Evolutionary conservation across 495 filamentous ascomycete genomes (phyloP).

Genomic region (Xylaria castorea): DNA sequence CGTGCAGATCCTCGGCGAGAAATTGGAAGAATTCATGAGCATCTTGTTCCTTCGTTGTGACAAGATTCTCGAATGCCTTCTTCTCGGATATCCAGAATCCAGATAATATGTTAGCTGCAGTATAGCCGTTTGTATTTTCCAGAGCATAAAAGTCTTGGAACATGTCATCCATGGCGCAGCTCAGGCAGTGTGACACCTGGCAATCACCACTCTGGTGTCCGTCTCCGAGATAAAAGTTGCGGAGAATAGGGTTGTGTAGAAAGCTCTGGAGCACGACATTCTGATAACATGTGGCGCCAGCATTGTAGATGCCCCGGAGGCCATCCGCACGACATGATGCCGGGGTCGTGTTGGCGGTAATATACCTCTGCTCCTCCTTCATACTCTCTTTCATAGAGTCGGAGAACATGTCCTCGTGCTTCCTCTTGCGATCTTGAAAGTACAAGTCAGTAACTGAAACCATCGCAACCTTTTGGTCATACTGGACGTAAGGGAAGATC

Average conservation of each 20-base stretch:
- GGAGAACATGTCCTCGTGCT: conserved; percentile 64
- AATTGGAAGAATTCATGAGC: conserved; percentile 96
- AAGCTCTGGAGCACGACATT: conserved; percentile 88
- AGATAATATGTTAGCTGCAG: conserved; percentile 78
- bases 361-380: conserved; percentile 66
- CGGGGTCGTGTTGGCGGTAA: conserved; percentile 64
- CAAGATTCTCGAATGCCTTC: conserved; percentile 69
- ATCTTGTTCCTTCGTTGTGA: conserved; percentile 92
- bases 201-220: conserved; percentile 79
- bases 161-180: conserved; percentile 88
- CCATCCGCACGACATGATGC: conserved; percentile 74
- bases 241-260: conserved; percentile 85
- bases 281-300: conserved; percentile 93
- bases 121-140: conserved; percentile 83
- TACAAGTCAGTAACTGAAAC: neutral
- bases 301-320: conserved; percentile 89
- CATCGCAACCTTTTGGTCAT: neutral
- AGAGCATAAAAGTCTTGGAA: conserved; percentile 86
- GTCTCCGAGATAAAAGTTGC: conserved; percentile 85
- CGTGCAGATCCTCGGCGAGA: conserved; percentile 83
- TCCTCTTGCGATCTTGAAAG: conserved; percentile 58
- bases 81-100: conserved; percentile 78
- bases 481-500: neutral
- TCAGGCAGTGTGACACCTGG: conserved; percentile 70
- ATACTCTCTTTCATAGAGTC: conserved; percentile 59